Percentiles rank a stretch among this genome's conserved stretches.
These are phyloP conservation scores for Pseudozyma hubeiensis DNA, from an alignment of 1,284 basidiomycete genomes.

Conservation along the genomic window DNA sequence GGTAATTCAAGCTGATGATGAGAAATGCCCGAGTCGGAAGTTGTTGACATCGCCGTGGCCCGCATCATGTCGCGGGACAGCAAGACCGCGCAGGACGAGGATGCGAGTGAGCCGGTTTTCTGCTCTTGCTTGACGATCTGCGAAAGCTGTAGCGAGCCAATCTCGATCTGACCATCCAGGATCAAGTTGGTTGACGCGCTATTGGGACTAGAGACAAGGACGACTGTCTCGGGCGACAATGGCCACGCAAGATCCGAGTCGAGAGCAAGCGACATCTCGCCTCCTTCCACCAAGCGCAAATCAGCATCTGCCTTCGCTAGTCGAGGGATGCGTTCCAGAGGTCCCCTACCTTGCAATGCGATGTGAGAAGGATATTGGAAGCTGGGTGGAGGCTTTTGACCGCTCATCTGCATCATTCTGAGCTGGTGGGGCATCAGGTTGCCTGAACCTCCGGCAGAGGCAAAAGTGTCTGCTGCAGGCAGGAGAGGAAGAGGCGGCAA, in stretches of 20 bases:
- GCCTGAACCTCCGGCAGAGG: slow-evolving; percentile 11
- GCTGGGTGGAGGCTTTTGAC: slow-evolving; percentile 34
- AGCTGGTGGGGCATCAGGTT: slow-evolving; percentile 52
- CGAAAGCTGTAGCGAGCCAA: slow-evolving; percentile 17
- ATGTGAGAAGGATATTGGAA: slow-evolving; percentile 32
- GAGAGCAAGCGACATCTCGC: slow-evolving; percentile 11
- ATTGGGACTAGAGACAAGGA: slow-evolving; percentile 14
- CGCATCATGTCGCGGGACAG: slow-evolving; percentile 21
- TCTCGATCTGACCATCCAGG: slow-evolving; percentile 33
- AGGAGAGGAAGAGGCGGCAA: slow-evolving; percentile 26
- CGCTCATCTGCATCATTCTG: slow-evolving; percentile 52
- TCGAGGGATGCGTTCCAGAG: slow-evolving; percentile 18
- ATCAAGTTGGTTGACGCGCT: slow-evolving; percentile 8
- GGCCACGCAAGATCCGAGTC: slow-evolving; percentile 18
- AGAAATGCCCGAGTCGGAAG: slow-evolving; percentile 1
- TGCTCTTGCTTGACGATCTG: neutral
- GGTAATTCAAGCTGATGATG: slow-evolving; percentile 10
- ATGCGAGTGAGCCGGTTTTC: neutral
- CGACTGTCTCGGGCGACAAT: slow-evolving; percentile 25
- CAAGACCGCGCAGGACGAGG: slow-evolving; percentile 6
- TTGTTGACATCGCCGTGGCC: slow-evolving; percentile 1
- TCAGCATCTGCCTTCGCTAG: slow-evolving; percentile 17
- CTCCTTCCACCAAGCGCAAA: slow-evolving; percentile 31
- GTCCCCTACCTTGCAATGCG: slow-evolving; percentile 26
- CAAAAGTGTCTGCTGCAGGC: slow-evolving; percentile 34